A percentile compares a stretch with the other conserved stretches of the same genome.
phyloP scores from a whole-genome alignment of 2,329 filamentous ascomycete genomes.

The Talaromyces sp. region DNA sequence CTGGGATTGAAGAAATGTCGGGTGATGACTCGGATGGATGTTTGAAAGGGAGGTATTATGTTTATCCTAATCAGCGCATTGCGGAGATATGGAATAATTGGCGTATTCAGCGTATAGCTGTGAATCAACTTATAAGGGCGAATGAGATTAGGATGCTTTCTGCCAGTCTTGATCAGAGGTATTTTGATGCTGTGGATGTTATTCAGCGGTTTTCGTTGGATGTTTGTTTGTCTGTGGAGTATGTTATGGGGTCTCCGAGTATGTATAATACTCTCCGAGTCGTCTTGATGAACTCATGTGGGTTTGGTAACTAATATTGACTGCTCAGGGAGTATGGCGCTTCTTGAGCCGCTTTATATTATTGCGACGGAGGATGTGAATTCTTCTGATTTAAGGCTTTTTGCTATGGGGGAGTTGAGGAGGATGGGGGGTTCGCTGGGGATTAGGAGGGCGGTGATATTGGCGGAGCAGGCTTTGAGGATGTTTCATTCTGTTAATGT shows the following conservation, averaged over 20 bases:
- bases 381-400: neutral
- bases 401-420: neutral
- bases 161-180: neutral
- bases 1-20: too few species aligned
- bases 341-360: slow-evolving; percentile 1
- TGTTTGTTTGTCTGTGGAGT: neutral
- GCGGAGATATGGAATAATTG: neutral
- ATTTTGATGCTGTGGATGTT: neutral
- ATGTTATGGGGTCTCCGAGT: neutral
- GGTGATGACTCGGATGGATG: too few species aligned
- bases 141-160: too few species aligned
- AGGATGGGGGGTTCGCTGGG: neutral
- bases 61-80: slow-evolving; percentile 1
- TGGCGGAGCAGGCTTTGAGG: neutral
- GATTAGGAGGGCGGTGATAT: neutral
- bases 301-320: too few species aligned
- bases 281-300: too few species aligned
- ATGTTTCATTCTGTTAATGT: too few species aligned
- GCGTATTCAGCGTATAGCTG: neutral
- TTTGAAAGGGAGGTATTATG: neutral
- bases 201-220: slow-evolving; percentile 1
- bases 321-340: neutral
- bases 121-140: neutral
- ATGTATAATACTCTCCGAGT: too few species aligned
- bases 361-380: neutral